Evolutionary conservation across 805 yeast genomes (phyloP).

Genomic region (Myxozyma sirexii): DNA sequence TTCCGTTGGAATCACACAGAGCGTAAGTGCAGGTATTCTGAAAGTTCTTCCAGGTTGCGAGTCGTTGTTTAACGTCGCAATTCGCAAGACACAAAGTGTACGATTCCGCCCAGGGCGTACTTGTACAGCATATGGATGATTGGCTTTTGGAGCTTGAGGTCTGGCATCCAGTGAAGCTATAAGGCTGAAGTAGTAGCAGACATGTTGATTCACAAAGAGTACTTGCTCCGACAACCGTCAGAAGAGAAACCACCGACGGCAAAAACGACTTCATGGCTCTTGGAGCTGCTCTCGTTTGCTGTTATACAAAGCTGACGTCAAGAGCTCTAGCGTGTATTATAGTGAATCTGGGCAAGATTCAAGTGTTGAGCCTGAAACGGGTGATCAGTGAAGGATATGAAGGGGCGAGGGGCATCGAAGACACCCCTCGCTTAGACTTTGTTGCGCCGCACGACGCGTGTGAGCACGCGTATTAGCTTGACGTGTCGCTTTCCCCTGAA

Average conservation of each 20-base stretch:
- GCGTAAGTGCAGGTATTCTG: slow-evolving; percentile 2
- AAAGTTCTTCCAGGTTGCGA: slow-evolving; percentile 3
- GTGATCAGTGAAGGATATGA: not conserved
- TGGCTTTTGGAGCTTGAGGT: not conserved
- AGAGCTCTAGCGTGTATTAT: not conserved
- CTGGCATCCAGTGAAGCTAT: not conserved
- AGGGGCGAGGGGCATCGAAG: not conserved
- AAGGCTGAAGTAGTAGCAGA: not conserved
- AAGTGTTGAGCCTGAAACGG: not conserved
- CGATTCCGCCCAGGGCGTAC: slow-evolving; percentile 3
- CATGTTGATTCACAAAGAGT: slow-evolving; percentile 4
- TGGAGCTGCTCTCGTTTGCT: not conserved
- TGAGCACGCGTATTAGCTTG: not conserved
- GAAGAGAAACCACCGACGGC: too few relatives aligned
- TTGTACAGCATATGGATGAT: slow-evolving; percentile 4
- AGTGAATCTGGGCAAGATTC: not conserved
- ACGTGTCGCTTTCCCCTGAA: not conserved
- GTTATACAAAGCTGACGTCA: not conserved
- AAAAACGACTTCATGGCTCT: not conserved
- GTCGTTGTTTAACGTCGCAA: slow-evolving; percentile 4
- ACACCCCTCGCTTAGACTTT: not conserved
- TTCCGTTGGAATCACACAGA: slow-evolving; percentile 8
- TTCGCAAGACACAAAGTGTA: slow-evolving; percentile 11
- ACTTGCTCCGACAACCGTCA: not conserved
- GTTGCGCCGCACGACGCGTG: not conserved